Evolutionary conservation across 169 alveolate genomes (phyloP).

Genomic region (Plasmodium reichenowi): DNA sequence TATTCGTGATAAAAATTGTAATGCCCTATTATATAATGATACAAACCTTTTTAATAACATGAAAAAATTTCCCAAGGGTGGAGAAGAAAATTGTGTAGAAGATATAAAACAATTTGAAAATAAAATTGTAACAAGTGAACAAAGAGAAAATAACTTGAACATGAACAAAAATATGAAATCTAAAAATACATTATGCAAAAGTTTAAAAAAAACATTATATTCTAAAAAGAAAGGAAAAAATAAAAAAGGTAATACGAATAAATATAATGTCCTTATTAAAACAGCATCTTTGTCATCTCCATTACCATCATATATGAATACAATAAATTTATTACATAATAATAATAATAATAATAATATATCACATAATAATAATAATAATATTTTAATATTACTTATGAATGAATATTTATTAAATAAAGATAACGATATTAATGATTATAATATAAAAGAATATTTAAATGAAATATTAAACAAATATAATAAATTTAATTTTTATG

Average conservation of each 20-base stretch:
- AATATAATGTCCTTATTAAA: not conserved
- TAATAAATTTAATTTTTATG: conserved; percentile 8
- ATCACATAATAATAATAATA: not conserved
- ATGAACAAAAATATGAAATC: not conserved
- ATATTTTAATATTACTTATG: not conserved
- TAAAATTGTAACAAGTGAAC: too few species aligned
- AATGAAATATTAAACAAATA: not conserved
- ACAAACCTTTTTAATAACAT: too few species aligned
- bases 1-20: too few species aligned
- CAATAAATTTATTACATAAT: too few species aligned
- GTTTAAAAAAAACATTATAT: not conserved
- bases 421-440: not conserved
- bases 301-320: too few species aligned
- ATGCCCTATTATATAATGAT: too few species aligned
- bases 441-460: not conserved
- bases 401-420: conserved; percentile 4
- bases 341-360: too few species aligned
- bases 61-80: too few species aligned
- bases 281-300: not conserved
- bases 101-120: too few species aligned
- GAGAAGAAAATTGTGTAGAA: too few species aligned
- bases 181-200: not conserved
- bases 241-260: not conserved
- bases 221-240: not conserved
- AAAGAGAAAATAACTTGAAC: not conserved